Evolutionary conservation across 1,284 basidiomycete genomes (phyloP).

Genomic region (Takashimella koratensis): DNA sequence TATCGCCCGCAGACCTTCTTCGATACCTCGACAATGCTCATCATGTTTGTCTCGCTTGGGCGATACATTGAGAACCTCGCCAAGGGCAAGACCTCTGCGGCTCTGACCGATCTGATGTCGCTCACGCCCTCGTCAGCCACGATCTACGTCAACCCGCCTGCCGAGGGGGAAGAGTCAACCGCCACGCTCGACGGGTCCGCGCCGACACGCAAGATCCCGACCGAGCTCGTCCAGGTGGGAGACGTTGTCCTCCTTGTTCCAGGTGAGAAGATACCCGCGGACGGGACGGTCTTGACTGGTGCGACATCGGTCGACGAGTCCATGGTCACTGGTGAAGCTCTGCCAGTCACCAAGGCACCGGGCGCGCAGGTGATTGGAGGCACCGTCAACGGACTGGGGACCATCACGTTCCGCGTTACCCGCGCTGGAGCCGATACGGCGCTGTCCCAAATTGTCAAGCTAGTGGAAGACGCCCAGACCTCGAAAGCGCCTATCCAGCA

Average conservation of each 20-base stretch:
- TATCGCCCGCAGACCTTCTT: slow-evolving; percentile 89
- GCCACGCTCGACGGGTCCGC: slow-evolving; percentile 58
- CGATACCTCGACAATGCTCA: slow-evolving; percentile 97
- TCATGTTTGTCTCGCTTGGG: slow-evolving; percentile 94
- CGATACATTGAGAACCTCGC: slow-evolving; percentile 94
- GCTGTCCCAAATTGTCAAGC: slow-evolving; percentile 89
- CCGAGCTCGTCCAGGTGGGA: slow-evolving; percentile 90
- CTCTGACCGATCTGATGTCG: slow-evolving; percentile 91
- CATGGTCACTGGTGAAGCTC: slow-evolving; percentile 94
- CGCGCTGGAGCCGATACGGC: slow-evolving; percentile 95
- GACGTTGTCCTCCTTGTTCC: slow-evolving; percentile 93
- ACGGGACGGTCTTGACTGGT: slow-evolving; percentile 83
- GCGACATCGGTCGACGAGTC: slow-evolving; percentile 90
- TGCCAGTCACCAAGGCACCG: slow-evolving; percentile 76
- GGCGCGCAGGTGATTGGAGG: slow-evolving; percentile 90
- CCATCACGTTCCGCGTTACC: slow-evolving; percentile 92
- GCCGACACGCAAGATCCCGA: slow-evolving; percentile 82
- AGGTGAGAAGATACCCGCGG: slow-evolving; percentile 94
- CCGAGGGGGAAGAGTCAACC: slow-evolving; percentile 41
- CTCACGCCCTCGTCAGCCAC: slow-evolving; percentile 92
- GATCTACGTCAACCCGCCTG: slow-evolving; percentile 65
- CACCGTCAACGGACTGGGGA: slow-evolving; percentile 92
- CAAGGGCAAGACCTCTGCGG: slow-evolving; percentile 94
- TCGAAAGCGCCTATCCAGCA: slow-evolving; percentile 97
- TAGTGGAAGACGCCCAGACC: slow-evolving; percentile 97